Conservation (phyloP, 2,329 filamentous ascomycete genomes). For the Penicillium hesseltinei region DNA sequence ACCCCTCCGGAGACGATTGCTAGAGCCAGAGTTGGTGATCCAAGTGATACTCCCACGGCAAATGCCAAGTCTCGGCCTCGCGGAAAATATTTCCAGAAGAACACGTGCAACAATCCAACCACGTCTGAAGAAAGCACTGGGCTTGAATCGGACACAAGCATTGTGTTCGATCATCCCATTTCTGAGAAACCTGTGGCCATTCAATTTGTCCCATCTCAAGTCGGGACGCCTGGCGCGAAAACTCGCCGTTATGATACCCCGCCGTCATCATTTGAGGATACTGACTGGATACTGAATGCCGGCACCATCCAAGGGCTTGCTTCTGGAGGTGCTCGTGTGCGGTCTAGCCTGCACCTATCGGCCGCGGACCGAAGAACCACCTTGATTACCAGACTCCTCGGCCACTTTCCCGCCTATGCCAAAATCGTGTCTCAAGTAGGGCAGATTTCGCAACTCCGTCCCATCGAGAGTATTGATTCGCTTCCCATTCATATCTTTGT, state of each 20-base stretch:
- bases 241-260: constrained; percentile 28
- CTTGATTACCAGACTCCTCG: constrained; percentile 33
- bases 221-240: constrained; percentile 19
- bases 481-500: constrained; percentile 52
- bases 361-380: constrained; percentile 29
- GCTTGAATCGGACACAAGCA: constrained; percentile 32
- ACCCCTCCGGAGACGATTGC: not conserved
- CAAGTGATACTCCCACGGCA: constrained; percentile 2
- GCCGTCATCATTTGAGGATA: constrained; percentile 38
- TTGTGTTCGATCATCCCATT: constrained; percentile 32
- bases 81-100: not conserved
- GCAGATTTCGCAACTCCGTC: constrained; percentile 9
- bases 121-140: constrained; percentile 30
- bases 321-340: constrained; percentile 17
- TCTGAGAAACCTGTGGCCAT: constrained; percentile 17
- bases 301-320: constrained; percentile 16
- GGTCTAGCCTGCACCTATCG: constrained; percentile 26
- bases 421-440: constrained; percentile 27
- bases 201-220: constrained; percentile 29
- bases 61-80: constrained; percentile 5
- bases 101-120: constrained; percentile 11
- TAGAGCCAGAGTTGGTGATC: not conserved
- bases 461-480: constrained; percentile 18
- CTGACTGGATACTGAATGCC: constrained; percentile 17
- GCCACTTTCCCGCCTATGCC: constrained; percentile 37